Percentiles rank a stretch among this genome's conserved stretches.
These are phyloP conservation scores for Nemania diffusa DNA, from an alignment of 2,329 filamentous ascomycete genomes.

Conservation along the genomic window DNA sequence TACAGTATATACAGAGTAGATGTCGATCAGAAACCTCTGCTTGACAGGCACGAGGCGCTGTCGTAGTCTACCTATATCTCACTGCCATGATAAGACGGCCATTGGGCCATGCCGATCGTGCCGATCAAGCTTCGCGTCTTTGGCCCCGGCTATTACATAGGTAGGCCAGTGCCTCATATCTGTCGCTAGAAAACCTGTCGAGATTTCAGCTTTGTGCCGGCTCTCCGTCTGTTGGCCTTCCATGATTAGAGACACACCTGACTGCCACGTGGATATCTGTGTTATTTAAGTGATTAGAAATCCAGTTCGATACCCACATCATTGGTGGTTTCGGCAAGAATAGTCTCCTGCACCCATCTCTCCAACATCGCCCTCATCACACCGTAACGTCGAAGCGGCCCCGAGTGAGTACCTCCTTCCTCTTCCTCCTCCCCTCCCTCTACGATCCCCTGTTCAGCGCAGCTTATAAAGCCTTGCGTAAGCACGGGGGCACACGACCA, in stretches of 20 bases:
- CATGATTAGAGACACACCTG: background rate
- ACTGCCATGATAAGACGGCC: conserved; percentile 17
- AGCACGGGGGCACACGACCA: conserved; percentile 19
- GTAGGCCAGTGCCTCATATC: conserved; percentile 2
- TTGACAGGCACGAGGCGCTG: background rate
- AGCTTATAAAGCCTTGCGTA: conserved; percentile 23
- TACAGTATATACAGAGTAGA: conserved; percentile 3
- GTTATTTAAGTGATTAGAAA: conserved; percentile 20
- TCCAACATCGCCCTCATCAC: conserved; percentile 1
- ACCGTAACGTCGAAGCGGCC: conserved; percentile 15
- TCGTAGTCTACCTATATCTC: background rate
- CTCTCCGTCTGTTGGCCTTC: background rate
- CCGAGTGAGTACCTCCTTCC: conserved; percentile 12
- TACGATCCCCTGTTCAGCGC: conserved; percentile 12
- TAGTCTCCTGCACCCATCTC: conserved; percentile 9
- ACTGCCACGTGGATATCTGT: background rate
- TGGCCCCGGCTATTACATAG: conserved; percentile 15
- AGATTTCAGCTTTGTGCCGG: conserved; percentile 8
- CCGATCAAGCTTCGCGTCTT: background rate
- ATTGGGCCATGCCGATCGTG: conserved; percentile 3
- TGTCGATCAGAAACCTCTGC: background rate
- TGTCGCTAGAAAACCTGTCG: background rate
- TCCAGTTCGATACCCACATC: conserved; percentile 2
- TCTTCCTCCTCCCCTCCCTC: background rate
- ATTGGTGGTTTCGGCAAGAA: background rate